A percentile compares a stretch with the other conserved stretches of the same genome.
phyloP scores from a whole-genome alignment of 768 basidiomycete species.

The Phylloporus rhodoxanthus region DNA sequence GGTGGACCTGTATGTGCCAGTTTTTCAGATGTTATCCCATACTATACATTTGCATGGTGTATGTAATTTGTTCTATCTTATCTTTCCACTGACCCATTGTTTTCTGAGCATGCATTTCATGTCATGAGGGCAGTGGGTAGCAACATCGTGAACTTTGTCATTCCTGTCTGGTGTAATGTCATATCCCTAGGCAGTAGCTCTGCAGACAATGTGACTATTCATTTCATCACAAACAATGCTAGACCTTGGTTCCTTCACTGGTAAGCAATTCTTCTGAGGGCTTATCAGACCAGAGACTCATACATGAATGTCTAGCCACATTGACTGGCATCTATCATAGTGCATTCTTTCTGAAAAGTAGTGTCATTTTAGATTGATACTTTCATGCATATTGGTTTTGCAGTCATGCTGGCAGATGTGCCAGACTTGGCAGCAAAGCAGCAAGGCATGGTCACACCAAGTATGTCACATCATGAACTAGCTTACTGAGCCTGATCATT shows the following conservation, averaged over 20 bases:
- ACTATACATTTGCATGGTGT: conserved; percentile 39
- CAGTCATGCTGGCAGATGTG: conserved; percentile 27
- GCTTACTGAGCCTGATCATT: not conserved
- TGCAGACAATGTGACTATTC: conserved; percentile 45
- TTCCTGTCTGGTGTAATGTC: conserved; percentile 34
- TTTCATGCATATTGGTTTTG: conserved; percentile 18
- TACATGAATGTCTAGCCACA: conserved; percentile 13
- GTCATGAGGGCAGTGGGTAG: conserved; percentile 32
- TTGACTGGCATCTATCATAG: conserved; percentile 28
- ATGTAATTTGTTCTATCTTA: conserved; percentile 5
- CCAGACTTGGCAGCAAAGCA: conserved; percentile 5
- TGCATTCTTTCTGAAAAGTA: conserved; percentile 4
- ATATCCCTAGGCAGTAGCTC: conserved; percentile 23
- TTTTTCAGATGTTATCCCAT: not conserved
- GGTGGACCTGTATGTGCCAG: conserved; percentile 28
- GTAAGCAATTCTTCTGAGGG: conserved; percentile 9
- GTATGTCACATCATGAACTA: conserved; percentile 3
- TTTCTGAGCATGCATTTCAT: conserved; percentile 31
- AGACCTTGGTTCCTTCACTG: conserved; percentile 56
- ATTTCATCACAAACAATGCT: conserved; percentile 61
- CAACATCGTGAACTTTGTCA: conserved; percentile 30
- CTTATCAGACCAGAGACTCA: not conserved
- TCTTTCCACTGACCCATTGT: not conserved
- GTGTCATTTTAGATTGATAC: not conserved
- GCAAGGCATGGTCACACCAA: conserved; percentile 14